A percentile compares a stretch with the other conserved stretches of the same genome.
phyloP scores from a whole-genome alignment of 129 eudicot species.

The Pseudognaphalium luteoalbum region DNA sequence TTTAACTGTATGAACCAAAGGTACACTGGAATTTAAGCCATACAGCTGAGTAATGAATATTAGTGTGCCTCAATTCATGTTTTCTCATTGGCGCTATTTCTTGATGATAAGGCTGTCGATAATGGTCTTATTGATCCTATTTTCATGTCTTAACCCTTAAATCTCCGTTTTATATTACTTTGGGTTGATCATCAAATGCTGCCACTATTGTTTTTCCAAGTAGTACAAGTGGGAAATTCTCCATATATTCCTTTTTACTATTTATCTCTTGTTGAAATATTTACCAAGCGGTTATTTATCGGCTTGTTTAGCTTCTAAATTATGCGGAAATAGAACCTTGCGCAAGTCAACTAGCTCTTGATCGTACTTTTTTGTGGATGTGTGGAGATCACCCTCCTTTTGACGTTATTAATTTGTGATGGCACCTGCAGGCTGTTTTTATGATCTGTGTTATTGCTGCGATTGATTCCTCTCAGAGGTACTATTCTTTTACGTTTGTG shows the following conservation, averaged over 20 bases:
- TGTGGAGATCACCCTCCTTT: constrained; percentile 19
- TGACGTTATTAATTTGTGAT: constrained; percentile 12
- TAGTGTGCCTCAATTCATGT: too few species aligned
- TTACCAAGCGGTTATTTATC: background rate
- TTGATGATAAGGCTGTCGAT: too few species aligned
- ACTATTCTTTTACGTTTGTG: constrained; percentile 16
- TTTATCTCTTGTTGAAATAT: background rate
- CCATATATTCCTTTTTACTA: background rate
- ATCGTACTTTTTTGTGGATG: constrained; percentile 1
- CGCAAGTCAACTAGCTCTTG: constrained; percentile 8
- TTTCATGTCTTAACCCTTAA: too few species aligned
- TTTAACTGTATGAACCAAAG: background rate
- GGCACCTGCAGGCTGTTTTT: constrained; percentile 78
- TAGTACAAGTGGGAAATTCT: too few species aligned
- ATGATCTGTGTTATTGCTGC: constrained; percentile 90
- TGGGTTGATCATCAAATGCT: too few species aligned
- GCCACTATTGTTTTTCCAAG: too few species aligned
- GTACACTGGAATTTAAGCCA: background rate
- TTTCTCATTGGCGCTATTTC: too few species aligned
- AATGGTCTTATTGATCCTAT: too few species aligned
- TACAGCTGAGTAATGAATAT: too few species aligned
- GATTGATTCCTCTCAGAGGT: constrained; percentile 78
- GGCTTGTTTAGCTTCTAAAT: constrained; percentile 7
- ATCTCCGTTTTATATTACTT: too few species aligned
- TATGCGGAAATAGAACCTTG: background rate